phyloP scores from a whole-genome alignment of 2,329 filamentous ascomycete genomes.

The Aspergillus neoniger region DNA sequence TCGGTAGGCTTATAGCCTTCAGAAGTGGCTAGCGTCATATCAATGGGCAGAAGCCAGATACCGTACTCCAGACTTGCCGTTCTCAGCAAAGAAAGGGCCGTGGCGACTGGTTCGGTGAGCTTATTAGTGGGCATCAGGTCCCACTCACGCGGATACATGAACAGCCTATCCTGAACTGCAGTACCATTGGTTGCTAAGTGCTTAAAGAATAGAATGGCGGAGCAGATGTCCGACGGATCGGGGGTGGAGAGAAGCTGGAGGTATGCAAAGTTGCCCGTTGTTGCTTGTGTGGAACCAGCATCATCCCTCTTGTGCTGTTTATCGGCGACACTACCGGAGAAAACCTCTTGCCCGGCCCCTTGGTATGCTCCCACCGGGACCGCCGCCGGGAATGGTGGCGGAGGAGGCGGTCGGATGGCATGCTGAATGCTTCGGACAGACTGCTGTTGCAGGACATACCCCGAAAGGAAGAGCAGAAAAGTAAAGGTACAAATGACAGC shows the following conservation, averaged over 20 bases:
- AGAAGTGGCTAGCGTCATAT: constrained; percentile 38
- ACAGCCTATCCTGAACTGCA: constrained; percentile 43
- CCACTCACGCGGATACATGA: constrained; percentile 51
- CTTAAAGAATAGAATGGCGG: constrained; percentile 48
- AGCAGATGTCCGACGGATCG: constrained; percentile 48
- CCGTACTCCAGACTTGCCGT: constrained; percentile 42
- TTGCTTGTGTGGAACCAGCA: neutral
- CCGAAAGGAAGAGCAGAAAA: constrained; percentile 78
- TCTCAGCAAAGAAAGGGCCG: constrained; percentile 42
- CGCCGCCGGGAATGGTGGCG: constrained; percentile 14
- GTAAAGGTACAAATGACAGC: constrained; percentile 72
- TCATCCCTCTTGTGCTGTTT: neutral
- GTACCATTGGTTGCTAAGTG: constrained; percentile 38
- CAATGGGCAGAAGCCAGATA: constrained; percentile 45
- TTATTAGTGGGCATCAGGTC: constrained; percentile 33
- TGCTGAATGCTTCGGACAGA: constrained; percentile 75
- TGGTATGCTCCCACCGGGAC: constrained; percentile 24
- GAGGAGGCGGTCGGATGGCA: constrained; percentile 56
- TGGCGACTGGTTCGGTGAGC: constrained; percentile 30
- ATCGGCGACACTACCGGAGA: constrained; percentile 12
- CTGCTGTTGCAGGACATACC: constrained; percentile 84
- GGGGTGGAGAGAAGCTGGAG: constrained; percentile 47
- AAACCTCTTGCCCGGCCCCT: constrained; percentile 21
- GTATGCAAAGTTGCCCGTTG: constrained; percentile 41
- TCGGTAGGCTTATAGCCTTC: constrained; percentile 38